A percentile compares a stretch with the other conserved stretches of the same genome.
phyloP scores from a whole-genome alignment of 768 basidiomycete genomes.

The Boletus coccyginus region DNA sequence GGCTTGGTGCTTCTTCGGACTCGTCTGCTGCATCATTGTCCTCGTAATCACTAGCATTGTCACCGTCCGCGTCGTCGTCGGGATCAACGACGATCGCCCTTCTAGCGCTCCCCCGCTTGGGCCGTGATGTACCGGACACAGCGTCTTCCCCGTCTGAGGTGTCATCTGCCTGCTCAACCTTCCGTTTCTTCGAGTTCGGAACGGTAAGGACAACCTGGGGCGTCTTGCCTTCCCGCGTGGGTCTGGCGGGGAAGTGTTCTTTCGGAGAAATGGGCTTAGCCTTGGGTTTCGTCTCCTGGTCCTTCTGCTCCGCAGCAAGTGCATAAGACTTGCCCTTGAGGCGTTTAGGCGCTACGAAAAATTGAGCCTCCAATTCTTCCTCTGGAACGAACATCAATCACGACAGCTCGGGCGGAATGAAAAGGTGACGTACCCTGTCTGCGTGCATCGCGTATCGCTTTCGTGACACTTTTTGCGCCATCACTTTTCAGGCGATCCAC shows the following conservation, averaged over 20 bases:
- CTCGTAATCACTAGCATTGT: slow-evolving; percentile 30
- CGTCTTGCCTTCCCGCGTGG: slow-evolving; percentile 38
- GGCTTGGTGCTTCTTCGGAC: slow-evolving; percentile 25
- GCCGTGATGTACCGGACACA: slow-evolving; percentile 35
- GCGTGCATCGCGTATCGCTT: slow-evolving; percentile 61
- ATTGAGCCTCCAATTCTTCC: slow-evolving; percentile 48
- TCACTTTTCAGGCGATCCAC: slow-evolving; percentile 65
- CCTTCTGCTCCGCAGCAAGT: slow-evolving; percentile 46
- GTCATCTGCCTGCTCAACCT: slow-evolving; percentile 16
- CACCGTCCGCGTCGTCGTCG: slow-evolving; percentile 46
- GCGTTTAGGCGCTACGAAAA: slow-evolving; percentile 54
- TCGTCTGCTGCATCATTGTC: slow-evolving; percentile 38
- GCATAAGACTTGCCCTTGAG: slow-evolving; percentile 75
- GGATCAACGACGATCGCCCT: slow-evolving; percentile 45
- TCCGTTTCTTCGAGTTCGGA: slow-evolving; percentile 18
- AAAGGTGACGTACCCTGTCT: slow-evolving; percentile 48
- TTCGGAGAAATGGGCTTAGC: slow-evolving; percentile 12
- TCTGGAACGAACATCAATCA: slow-evolving; percentile 32
- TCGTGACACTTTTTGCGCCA: slow-evolving; percentile 59
- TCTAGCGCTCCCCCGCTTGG: slow-evolving; percentile 36
- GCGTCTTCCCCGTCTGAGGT: slow-evolving; percentile 34
- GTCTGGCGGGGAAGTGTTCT: slow-evolving; percentile 28
- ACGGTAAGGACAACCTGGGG: slow-evolving; percentile 59
- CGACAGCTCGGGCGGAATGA: background rate
- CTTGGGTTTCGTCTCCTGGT: slow-evolving; percentile 20